phyloP scores from a whole-genome alignment of 2,329 filamentous ascomycete genomes.

The Septoria petroselini region DNA sequence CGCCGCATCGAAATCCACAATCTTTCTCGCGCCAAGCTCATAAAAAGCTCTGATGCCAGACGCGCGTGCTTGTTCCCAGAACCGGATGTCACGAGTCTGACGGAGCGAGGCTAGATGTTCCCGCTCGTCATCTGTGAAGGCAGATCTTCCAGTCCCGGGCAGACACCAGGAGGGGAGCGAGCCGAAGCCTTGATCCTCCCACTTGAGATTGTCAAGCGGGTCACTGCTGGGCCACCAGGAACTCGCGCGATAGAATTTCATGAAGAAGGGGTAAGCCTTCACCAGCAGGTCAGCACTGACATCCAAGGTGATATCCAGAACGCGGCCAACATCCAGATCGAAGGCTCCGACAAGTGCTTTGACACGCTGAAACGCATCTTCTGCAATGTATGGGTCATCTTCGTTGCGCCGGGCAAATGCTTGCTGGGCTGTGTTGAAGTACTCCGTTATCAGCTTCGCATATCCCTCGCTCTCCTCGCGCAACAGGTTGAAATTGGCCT shows the following conservation, averaged over 20 bases:
- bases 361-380: slow-evolving; percentile 83
- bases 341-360: slow-evolving; percentile 96
- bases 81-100: slow-evolving; percentile 65
- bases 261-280: slow-evolving; percentile 89
- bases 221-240: slow-evolving; percentile 90
- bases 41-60: slow-evolving; percentile 82
- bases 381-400: slow-evolving; percentile 73
- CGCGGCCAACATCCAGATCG: slow-evolving; percentile 90
- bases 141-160: slow-evolving; percentile 64
- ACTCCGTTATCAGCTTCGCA: slow-evolving; percentile 90
- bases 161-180: slow-evolving; percentile 84
- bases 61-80: slow-evolving; percentile 78
- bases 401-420: slow-evolving; percentile 57
- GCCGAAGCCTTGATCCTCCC: slow-evolving; percentile 51
- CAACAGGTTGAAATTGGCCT: slow-evolving; percentile 93
- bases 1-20: slow-evolving; percentile 56
- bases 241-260: slow-evolving; percentile 85
- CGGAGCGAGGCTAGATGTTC: slow-evolving; percentile 56
- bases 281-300: slow-evolving; percentile 92
- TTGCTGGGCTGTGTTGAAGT: slow-evolving; percentile 78
- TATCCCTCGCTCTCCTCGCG: slow-evolving; percentile 96
- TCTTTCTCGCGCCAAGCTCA: slow-evolving; percentile 72
- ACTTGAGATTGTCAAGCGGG: slow-evolving; percentile 50
- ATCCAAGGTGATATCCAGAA: slow-evolving; percentile 89
- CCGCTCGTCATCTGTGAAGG: slow-evolving; percentile 66